Evolutionary conservation across 345 rosid genomes (phyloP), one percentile per base, ranked within the genome.

Genomic region (Trapa incisa): DNA sequence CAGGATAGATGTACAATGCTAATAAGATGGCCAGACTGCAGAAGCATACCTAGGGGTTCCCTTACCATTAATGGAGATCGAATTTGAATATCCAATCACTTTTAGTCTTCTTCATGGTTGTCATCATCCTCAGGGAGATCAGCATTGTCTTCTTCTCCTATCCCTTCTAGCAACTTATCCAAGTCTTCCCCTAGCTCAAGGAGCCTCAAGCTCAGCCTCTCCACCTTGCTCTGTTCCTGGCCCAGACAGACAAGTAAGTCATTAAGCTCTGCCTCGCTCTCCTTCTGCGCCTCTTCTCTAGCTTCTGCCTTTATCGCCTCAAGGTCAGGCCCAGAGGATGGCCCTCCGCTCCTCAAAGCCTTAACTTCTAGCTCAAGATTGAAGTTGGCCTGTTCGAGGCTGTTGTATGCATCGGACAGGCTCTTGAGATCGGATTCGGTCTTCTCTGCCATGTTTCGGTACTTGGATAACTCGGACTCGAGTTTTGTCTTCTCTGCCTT

Each of bases 181-280:
- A 86, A 96, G 64, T 91, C 92, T 77, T 87, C 93, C 15, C 99
- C 97, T n/a, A 95, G 72, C 65, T 95, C 99, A 48, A 72, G 1
- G 75, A 95, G 73, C 80, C 77, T 89, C 10, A 89, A 71, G 13
- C 81, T 89, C 76, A 94, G 82, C 72, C 80, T 91, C 72, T 91
- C 99, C 70, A 89, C 99, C 81, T 80, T 87, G 76, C 96, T 95
- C 81, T 91, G 97, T 58, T 95, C 99, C 77, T 95, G 97, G 0
- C 99, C 99, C 0, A 95, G 89, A 80, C 99, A 95, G 13, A 95
- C 99, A 3, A 95, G 84, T 83, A 95, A 80, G 79, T 95, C 99
- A 15, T 82, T 95, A 75, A 95, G 78, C 71, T 95, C 99, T 9
- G 77, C 93, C 76, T 95, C 99, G 17, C 94, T 90, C 79, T 94